These are phyloP conservation scores for Cutaneotrichosporon sp. DNA, from an alignment of 1,284 basidiomycete genomes.

Conservation along the genomic window DNA sequence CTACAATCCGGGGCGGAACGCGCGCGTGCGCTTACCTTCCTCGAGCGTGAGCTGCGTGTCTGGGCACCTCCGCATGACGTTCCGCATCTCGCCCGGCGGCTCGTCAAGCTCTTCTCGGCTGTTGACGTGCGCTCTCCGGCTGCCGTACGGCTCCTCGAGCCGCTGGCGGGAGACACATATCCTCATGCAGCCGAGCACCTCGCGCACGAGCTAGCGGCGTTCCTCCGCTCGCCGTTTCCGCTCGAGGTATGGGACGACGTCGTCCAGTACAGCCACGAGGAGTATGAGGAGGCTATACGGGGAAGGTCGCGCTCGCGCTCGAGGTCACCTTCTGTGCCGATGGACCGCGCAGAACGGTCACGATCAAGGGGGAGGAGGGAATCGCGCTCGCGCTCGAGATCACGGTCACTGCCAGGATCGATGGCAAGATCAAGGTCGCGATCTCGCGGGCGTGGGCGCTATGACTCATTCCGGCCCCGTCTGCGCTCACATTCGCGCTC, in stretches of 20 bases:
- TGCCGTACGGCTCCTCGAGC: conserved; percentile 73
- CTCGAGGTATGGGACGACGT: conserved; percentile 73
- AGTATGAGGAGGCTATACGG: conserved; percentile 1
- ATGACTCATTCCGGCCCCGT: conserved; percentile 2
- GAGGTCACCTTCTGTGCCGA: conserved; percentile 3
- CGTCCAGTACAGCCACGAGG: conserved; percentile 59
- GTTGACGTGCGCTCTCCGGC: conserved; percentile 84
- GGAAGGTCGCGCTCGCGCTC: conserved; percentile 7
- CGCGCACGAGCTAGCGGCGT: conserved; percentile 82
- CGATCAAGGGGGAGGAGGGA: background rate
- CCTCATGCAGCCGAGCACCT: conserved; percentile 79
- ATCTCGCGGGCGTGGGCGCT: background rate
- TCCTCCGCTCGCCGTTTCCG: conserved; percentile 79
- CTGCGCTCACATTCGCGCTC: conserved; percentile 16
- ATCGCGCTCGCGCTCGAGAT: conserved; percentile 12
- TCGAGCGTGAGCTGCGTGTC: conserved; percentile 77
- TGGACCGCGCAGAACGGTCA: background rate
- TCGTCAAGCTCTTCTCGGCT: conserved; percentile 76
- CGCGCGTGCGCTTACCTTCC: conserved; percentile 67
- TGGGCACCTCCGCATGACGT: conserved; percentile 76
- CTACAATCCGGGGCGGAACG: background rate
- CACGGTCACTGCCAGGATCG: conserved; percentile 14
- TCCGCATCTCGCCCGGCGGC: conserved; percentile 67
- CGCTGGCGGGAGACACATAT: conserved; percentile 65
- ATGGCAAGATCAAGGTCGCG: background rate